These are phyloP conservation scores for Phytophthora brassicae DNA, from an alignment of 352 stramenopile species.

Conservation along the genomic window DNA sequence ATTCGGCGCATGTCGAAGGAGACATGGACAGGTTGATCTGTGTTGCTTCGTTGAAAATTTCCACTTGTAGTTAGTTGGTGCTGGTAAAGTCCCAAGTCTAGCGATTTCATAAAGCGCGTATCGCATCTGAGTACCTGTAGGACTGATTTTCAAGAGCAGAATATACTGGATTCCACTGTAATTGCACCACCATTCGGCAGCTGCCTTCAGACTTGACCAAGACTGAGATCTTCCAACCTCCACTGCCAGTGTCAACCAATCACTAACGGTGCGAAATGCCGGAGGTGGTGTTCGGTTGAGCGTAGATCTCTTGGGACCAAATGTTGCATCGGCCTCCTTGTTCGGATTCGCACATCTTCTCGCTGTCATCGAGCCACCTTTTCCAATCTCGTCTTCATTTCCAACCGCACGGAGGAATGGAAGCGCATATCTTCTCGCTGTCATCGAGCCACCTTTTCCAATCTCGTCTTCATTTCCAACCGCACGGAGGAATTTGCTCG, in stretches of 20 bases:
- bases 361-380: conserved; percentile 6
- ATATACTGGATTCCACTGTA: conserved; percentile 18
- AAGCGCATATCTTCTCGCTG: conserved; percentile 2
- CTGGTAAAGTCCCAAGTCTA: conserved; percentile 6
- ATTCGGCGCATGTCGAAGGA: no score
- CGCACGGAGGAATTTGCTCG: conserved; percentile 5
- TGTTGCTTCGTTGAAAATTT: conserved; percentile 6
- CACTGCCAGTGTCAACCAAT: no score
- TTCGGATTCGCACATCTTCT: conserved; percentile 8
- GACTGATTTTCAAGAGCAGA: conserved; percentile 15
- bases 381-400: conserved; percentile 13
- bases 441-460: conserved; percentile 6
- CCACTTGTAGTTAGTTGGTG: conserved; percentile 3
- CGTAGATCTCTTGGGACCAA: no score
- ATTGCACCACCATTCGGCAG: conserved; percentile 14
- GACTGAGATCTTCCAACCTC: no score
- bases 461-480: conserved; percentile 12
- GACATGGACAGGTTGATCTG: conserved; percentile 9
- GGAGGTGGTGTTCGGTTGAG: no score
- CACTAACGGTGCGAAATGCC: no score
- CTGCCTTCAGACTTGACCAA: conserved; percentile 1
- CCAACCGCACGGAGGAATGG: no score
- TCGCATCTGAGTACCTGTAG: background rate
- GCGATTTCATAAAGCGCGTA: conserved; percentile 8
- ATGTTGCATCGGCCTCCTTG: no score